These are phyloP conservation scores for Microstegium vimineum DNA, from an alignment of 176 grass and related monocot genomes.

Conservation along the genomic window DNA sequence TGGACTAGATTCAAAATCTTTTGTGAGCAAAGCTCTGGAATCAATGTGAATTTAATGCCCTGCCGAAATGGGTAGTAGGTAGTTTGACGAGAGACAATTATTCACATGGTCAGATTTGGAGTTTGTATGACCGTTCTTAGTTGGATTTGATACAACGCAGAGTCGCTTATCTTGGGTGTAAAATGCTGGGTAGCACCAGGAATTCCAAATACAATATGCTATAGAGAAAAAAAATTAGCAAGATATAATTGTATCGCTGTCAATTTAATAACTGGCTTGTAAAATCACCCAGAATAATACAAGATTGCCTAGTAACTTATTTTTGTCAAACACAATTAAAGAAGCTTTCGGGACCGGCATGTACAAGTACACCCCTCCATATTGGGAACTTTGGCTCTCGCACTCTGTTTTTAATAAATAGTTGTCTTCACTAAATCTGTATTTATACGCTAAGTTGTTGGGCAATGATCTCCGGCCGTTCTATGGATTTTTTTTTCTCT, in stretches of 20 bases:
- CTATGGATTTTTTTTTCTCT: neutral
- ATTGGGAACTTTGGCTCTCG: neutral
- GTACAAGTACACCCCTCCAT: neutral
- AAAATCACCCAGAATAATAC: neutral
- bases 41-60: neutral
- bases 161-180: neutral
- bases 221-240: neutral
- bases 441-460: constrained; percentile 11
- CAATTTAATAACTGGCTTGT: neutral
- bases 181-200: neutral
- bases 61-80: neutral
- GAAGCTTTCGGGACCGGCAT: neutral
- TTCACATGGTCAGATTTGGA: neutral
- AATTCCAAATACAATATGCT: neutral
- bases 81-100: neutral
- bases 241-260: neutral
- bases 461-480: neutral
- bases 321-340: neutral
- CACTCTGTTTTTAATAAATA: neutral
- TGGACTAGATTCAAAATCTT: neutral
- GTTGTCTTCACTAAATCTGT: neutral
- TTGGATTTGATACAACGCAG: neutral
- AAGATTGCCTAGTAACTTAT: neutral
- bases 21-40: neutral
- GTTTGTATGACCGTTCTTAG: neutral